A percentile compares a stretch with the other conserved stretches of the same genome.
Evolutionary conservation across 352 stramenopile genomes (phyloP).

Genomic region (Globisporangium solare): DNA sequence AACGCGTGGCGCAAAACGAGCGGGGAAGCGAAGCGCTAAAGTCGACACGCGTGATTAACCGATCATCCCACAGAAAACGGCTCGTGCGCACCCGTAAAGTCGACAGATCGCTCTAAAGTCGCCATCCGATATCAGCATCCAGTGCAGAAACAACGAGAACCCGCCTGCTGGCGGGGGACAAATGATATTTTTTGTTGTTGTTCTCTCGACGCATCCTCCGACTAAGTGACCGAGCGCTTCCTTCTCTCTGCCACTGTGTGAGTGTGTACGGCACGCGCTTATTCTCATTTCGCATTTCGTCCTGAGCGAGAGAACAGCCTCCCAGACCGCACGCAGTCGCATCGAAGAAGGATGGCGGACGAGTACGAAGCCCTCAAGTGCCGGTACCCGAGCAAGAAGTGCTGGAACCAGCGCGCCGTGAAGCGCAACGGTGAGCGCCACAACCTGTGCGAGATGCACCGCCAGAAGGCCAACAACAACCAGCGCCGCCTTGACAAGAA

Average conservation of each 20-base stretch:
- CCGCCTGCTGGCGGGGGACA: not conserved
- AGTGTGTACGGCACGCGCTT: no score
- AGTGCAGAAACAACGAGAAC: not conserved
- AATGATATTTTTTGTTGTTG: not conserved
- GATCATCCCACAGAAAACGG: not conserved
- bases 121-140: no score
- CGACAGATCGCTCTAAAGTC: not conserved
- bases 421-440: conserved; percentile 83
- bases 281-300: no score
- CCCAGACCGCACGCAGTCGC: not conserved
- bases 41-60: not conserved
- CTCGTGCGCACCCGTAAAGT: not conserved
- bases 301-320: not conserved
- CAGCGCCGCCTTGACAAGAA: conserved; percentile 77
- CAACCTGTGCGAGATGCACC: conserved; percentile 84
- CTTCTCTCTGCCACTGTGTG: not conserved
- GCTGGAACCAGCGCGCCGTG: conserved; percentile 70
- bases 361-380: conserved; percentile 42
- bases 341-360: conserved; percentile 6
- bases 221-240: no score
- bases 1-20: not conserved
- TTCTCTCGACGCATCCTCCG: no score
- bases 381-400: conserved; percentile 80
- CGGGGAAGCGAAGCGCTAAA: not conserved
- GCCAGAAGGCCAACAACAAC: conserved; percentile 78